Percentiles rank a stretch among this genome's conserved stretches.
These are phyloP conservation scores for Candida sphagnicola DNA, from an alignment of 805 yeast species.

Conservation along the genomic window DNA sequence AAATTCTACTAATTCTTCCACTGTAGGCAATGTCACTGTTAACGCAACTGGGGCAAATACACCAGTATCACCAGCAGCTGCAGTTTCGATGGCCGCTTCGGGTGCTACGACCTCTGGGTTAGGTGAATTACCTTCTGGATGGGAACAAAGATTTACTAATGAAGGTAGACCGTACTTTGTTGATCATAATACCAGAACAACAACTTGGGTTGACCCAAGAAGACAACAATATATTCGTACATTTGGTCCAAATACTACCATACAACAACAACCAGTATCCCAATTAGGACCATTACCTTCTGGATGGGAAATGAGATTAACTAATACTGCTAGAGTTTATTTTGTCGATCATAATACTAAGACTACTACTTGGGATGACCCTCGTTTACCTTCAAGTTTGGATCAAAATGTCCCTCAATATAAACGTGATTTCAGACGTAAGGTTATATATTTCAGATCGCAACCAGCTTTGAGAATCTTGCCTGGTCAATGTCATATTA, in stretches of 20 bases:
- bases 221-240: slow-evolving; percentile 97
- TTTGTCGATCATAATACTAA: slow-evolving; percentile 99
- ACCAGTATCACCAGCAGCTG: slow-evolving; percentile 63
- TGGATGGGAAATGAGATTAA: slow-evolving; percentile 99
- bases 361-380: slow-evolving; percentile 99
- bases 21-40: slow-evolving; percentile 45
- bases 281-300: slow-evolving; percentile 97
- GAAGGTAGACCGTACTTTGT: slow-evolving; percentile 98
- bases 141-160: slow-evolving; percentile 98
- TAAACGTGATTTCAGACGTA: slow-evolving; percentile 97
- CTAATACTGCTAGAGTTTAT: slow-evolving; percentile 97
- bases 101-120: slow-evolving; percentile 93
- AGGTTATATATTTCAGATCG: slow-evolving; percentile 94
- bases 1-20: slow-evolving; percentile 21
- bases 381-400: slow-evolving; percentile 92
- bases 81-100: slow-evolving; percentile 64
- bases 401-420: slow-evolving; percentile 99
- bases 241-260: slow-evolving; percentile 85
- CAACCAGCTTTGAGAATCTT: slow-evolving; percentile 96
- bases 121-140: slow-evolving; percentile 96
- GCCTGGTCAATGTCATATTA: slow-evolving; percentile 98
- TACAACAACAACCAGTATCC: slow-evolving; percentile 96
- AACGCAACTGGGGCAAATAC: slow-evolving; percentile 41
- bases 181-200: slow-evolving; percentile 98
- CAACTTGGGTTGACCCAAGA: slow-evolving; percentile 99